A percentile compares a stretch with the other conserved stretches of the same genome.
These are phyloP conservation scores for Pseudogymnoascus sp. DNA, from an alignment of 2,329 filamentous ascomycete genomes.

Conservation along the genomic window DNA sequence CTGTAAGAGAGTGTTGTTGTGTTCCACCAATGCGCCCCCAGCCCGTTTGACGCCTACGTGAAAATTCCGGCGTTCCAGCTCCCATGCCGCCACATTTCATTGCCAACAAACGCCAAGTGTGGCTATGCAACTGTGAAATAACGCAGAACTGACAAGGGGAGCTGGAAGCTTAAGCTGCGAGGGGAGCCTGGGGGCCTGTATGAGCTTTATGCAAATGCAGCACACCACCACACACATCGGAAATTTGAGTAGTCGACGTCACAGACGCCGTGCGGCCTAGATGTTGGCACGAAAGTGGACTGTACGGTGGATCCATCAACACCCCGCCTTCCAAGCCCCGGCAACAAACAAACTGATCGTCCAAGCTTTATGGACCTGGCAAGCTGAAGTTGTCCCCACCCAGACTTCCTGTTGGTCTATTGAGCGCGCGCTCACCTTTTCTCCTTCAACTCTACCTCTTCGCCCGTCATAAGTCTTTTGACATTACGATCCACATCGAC, in stretches of 20 bases:
- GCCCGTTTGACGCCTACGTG: neutral
- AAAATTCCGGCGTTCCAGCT: neutral
- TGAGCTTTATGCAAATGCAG: neutral
- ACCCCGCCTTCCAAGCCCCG: neutral
- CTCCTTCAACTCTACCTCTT: neutral
- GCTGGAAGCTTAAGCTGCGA: neutral
- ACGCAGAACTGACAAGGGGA: neutral
- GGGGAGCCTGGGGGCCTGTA: neutral
- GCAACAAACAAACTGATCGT: neutral
- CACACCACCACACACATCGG: neutral
- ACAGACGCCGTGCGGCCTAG: neutral
- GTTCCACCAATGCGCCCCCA: neutral
- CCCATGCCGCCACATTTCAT: neutral
- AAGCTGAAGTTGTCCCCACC: constrained; percentile 3
- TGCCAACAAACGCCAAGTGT: neutral
- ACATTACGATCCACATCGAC: neutral
- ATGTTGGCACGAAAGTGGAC: constrained; percentile 1
- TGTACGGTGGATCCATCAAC: neutral
- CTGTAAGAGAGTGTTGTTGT: neutral
- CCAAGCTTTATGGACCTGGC: neutral
- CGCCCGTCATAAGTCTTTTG: neutral
- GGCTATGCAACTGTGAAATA: neutral
- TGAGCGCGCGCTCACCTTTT: neutral
- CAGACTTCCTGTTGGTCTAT: neutral
- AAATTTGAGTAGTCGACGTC: neutral